Base-by-base conservation (phyloP, 257 asterid genomes). In the Solanum pinnatisectum region DNA sequence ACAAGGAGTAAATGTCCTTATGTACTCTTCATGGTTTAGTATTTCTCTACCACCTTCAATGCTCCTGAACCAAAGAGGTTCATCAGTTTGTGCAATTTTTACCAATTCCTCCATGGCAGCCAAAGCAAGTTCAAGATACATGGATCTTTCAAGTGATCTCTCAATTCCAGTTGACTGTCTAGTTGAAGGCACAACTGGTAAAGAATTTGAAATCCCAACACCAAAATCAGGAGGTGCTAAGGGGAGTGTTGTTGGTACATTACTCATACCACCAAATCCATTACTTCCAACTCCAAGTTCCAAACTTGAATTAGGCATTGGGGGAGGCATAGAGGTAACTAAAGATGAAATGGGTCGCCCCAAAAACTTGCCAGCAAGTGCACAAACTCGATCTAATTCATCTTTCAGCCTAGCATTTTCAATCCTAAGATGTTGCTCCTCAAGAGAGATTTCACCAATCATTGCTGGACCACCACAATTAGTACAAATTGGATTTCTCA, bases 81-180 rank as follows among this genome's bases (percentile, higher is more conserved):
- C 97, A 39, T 93, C 95, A 1, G 88, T 74, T 46, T 95, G 98
- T 14, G 96, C 98, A 90, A 94, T 74, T 88, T 96, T 97, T n/a
- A 96, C 95, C 22, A 97, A 65, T 46, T 96, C 98, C 49, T 96
- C 95, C 99, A 97, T 96, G 23, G 99, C 96, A 10, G 96, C 90
- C 91, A 95, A 88, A 3, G 99, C 99, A 4, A 96, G 95, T 91
- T 97, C 99, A 90, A 95, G 87, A 86, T 93, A 96, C 94, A 95
- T 93, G 12, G 99, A 94, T 83, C 98, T 93, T 92, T 95, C 98
- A 84, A 92, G 12, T 10, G 99, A 94, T 81, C 92, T 91, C 46
- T 93, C 94, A 3, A 89, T 89, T 27, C 94, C 91, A 0, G 88
- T 76, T 5, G 84, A 14, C 5, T 86, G 88, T 83, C 92, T 94